Conservation (phyloP, 2,329 filamentous ascomycete species). For the Hypocrella siamensis region DNA sequence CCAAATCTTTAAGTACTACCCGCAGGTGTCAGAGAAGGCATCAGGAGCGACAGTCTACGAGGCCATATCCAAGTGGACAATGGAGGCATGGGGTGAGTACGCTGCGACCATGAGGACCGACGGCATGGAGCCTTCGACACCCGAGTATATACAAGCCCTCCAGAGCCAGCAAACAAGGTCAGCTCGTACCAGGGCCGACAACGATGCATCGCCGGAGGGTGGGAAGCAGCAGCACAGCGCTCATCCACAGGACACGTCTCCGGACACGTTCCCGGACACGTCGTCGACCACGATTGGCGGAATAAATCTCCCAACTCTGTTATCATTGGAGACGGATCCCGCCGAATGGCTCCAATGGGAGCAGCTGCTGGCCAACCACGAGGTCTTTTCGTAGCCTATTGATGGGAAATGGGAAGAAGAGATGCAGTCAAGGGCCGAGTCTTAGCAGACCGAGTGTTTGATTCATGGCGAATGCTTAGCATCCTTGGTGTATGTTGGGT, state of each 20-base stretch:
- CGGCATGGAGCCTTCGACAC: slow-evolving; percentile 1
- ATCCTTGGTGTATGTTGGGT: too few species aligned
- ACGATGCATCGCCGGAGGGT: too few species aligned
- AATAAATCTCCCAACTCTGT: neutral
- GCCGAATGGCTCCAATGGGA: slow-evolving; percentile 6
- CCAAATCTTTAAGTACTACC: slow-evolving; percentile 8
- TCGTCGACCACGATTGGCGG: too few species aligned
- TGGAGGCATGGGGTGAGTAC: slow-evolving; percentile 5
- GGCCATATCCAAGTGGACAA: slow-evolving; percentile 4
- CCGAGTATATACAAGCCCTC: slow-evolving; percentile 2
- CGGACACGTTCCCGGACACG: too few species aligned
- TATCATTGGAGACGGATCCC: slow-evolving; percentile 3
- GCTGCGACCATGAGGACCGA: neutral
- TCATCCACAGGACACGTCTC: too few species aligned
- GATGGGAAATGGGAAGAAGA: too few species aligned
- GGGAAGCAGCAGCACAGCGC: too few species aligned
- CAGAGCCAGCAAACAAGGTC: neutral
- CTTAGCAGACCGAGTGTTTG: too few species aligned
- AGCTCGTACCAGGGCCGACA: too few species aligned
- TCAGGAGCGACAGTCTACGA: slow-evolving; percentile 9
- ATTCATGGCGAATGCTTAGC: too few species aligned
- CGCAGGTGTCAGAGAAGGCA: slow-evolving; percentile 7
- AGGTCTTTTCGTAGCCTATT: neutral
- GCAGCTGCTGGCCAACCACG: slow-evolving; percentile 1
- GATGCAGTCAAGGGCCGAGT: too few species aligned